Evolutionary conservation across 305 asterid species (phyloP).

Genomic region (Ilex paraguariensis): DNA sequence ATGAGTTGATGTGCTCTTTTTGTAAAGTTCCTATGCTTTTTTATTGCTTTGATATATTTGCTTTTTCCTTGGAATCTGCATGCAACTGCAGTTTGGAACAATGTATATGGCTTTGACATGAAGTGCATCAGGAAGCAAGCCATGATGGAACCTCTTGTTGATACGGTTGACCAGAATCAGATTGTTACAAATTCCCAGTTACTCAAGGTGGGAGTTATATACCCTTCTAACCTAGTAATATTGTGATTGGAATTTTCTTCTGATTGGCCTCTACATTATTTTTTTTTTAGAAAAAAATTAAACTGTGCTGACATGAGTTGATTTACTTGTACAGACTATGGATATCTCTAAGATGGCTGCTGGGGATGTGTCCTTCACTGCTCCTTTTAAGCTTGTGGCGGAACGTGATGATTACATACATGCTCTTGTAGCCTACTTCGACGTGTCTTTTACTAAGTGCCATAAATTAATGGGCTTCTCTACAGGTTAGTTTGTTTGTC

Average conservation of each 20-base stretch:
- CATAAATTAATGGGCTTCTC: conserved; percentile 91
- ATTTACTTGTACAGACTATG: conserved; percentile 55
- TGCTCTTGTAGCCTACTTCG: conserved; percentile 94
- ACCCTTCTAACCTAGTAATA: neutral
- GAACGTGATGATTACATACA: conserved; percentile 87
- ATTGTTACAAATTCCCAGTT: conserved; percentile 79
- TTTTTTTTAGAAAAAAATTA: neutral
- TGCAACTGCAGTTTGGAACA: conserved; percentile 74
- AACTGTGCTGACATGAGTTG: neutral
- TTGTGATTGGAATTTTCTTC: no score
- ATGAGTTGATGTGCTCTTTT: neutral
- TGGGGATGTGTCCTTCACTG: conserved; percentile 83
- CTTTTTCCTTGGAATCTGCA: neutral
- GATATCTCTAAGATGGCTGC: conserved; percentile 90
- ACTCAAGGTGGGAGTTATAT: conserved; percentile 60
- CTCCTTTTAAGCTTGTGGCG: conserved; percentile 95
- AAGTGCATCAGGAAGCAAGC: conserved; percentile 93
- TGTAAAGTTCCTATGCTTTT: neutral
- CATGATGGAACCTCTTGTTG: conserved; percentile 88
- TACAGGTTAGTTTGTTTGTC: conserved; percentile 43
- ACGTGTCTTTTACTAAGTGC: conserved; percentile 84
- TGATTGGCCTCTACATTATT: no score
- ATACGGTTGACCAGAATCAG: conserved; percentile 85
- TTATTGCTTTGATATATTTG: conserved; percentile 3
- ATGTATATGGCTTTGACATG: conserved; percentile 91